These are phyloP conservation scores for Saksenaea oblongispora DNA, from an alignment of 371 early-diverging fungal genomes.

Conservation along the genomic window DNA sequence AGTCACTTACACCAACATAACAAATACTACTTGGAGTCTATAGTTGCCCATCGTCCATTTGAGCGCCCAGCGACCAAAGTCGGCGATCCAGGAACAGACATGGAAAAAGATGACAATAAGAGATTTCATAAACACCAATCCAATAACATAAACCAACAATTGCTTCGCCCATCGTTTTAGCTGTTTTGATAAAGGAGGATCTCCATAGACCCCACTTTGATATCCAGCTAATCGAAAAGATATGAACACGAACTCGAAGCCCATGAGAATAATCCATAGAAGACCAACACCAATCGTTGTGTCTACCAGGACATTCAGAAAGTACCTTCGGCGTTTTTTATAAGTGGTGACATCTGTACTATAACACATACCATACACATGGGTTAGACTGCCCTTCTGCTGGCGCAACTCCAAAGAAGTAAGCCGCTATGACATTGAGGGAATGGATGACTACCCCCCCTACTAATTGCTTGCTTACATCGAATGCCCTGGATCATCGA, in stretches of 20 bases:
- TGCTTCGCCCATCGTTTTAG: slow-evolving; percentile 61
- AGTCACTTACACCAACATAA: slow-evolving; percentile 56
- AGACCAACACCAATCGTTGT: slow-evolving; percentile 71
- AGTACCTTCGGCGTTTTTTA: slow-evolving; percentile 49
- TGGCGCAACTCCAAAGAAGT: slow-evolving; percentile 51
- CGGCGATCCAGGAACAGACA: slow-evolving; percentile 57
- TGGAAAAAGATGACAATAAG: slow-evolving; percentile 50
- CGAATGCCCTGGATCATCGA: slow-evolving; percentile 51
- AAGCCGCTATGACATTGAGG: slow-evolving; percentile 62
- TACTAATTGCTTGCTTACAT: slow-evolving; percentile 67
- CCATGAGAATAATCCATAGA: slow-evolving; percentile 54
- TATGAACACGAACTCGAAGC: slow-evolving; percentile 38
- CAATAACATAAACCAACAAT: slow-evolving; percentile 52
- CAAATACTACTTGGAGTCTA: slow-evolving; percentile 62
- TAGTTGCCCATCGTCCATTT: slow-evolving; percentile 56
- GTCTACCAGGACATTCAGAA: slow-evolving; percentile 72
- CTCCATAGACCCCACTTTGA: slow-evolving; percentile 66
- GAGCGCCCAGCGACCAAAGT: slow-evolving; percentile 62
- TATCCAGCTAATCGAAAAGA: slow-evolving; percentile 33
- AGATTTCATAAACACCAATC: slow-evolving; percentile 63
- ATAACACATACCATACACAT: slow-evolving; percentile 62
- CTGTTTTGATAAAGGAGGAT: slow-evolving; percentile 54
- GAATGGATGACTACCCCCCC: slow-evolving; percentile 67
- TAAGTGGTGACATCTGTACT: background rate
- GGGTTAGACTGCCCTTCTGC: slow-evolving; percentile 59